Evolutionary conservation across 192 early-diverging fungal species (phyloP).

Genomic region (Linnemannia elongata): DNA sequence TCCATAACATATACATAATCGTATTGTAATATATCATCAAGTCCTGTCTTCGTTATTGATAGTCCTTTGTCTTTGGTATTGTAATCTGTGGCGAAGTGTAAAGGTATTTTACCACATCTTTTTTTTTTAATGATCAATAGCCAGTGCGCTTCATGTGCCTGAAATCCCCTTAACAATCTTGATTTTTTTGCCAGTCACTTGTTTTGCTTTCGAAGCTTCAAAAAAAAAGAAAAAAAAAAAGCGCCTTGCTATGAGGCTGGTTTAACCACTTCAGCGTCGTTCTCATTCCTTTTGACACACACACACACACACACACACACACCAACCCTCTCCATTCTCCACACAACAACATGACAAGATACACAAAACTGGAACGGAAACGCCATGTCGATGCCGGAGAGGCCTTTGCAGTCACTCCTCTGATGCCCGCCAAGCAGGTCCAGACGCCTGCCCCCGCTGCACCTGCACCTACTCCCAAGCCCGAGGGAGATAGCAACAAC

Average conservation of each 20-base stretch:
- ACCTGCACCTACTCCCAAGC: not conserved
- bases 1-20: no score
- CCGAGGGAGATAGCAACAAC: not conserved
- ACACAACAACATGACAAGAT: constrained; percentile 58
- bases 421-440: constrained; percentile 47
- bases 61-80: no score
- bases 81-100: no score
- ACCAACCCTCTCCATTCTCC: not conserved
- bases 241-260: not conserved
- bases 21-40: no score
- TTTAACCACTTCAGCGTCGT: not conserved
- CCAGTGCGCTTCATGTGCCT: not conserved
- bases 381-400: constrained; percentile 55
- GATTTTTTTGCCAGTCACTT: constrained; percentile 9
- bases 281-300: constrained; percentile 13
- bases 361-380: constrained; percentile 63
- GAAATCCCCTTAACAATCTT: constrained; percentile 5
- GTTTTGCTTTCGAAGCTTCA: not conserved
- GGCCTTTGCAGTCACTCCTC: constrained; percentile 49
- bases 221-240: constrained; percentile 19
- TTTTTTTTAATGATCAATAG: not conserved
- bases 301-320: no score
- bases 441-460: not conserved
- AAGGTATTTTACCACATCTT: no score
- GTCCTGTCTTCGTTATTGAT: no score